Evolutionary conservation across 2,329 filamentous ascomycete species (phyloP), one percentile per base, ranked within the genome.

Genomic region (Epicoccum sorghinum): DNA sequence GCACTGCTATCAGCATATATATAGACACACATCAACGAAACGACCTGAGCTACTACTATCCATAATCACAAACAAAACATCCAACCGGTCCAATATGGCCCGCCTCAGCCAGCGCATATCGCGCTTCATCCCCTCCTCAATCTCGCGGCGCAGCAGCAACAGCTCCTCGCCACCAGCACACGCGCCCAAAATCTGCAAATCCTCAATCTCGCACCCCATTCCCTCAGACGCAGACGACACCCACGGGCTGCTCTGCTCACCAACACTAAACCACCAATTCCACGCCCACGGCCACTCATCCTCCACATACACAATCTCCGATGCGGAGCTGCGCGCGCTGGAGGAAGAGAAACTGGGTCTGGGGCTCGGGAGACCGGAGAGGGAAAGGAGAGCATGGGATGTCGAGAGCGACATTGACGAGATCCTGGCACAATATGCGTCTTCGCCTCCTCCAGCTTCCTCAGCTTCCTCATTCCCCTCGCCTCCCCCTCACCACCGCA

Each of bases 221-320:
- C 18, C 37, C 8, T 14, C 39, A 1, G 32, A 14, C 29, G 22
- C 36, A 9, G 32, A 43, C 7, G 47, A 50, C 18, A 38, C 40
- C 10, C 33, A 24, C 10, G 4, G 30, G 4, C 39, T 50, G 9
- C 25, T 36, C 40, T n/a, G 38, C 4, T 43, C 47, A 1, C 7
- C 38, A 13, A 37, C 33, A 8, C 14, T 12, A 22, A 6, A 8
- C 7, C n/a, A 24, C 18, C 18, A 18, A 18, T 18, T 18, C 4
- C 13, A 37, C 33, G 18, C 37, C 1, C 43, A 37, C 33, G 30
- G 25, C 22, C 46, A 49, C 30, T 29, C 46, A 1, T 29, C 46
- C 7, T 48, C 46, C 4, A 18, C n/a, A 27, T 35, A 49, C 47
- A 49, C 47, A 12, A 36, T 42, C 38, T 48, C 46, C 7, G 46